phyloP scores from a whole-genome alignment of 2,329 filamentous ascomycete genomes.

The Cladosporium sp. region DNA sequence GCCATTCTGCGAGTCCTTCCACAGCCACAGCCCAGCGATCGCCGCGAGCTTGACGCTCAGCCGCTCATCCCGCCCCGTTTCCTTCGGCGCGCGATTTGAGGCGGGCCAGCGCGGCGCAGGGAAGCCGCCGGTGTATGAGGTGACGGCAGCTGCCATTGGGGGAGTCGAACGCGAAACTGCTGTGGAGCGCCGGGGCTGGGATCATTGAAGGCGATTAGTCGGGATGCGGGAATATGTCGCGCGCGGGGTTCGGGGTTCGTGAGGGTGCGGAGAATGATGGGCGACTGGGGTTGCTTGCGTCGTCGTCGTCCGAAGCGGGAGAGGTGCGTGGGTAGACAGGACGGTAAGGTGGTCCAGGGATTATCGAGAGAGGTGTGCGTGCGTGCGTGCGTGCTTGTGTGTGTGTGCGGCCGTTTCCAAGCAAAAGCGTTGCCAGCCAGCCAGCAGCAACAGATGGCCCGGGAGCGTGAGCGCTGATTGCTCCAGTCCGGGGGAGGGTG shows the following conservation, averaged over 20 bases:
- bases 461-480: constrained; percentile 5
- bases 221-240: not conserved
- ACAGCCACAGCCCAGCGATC: constrained; percentile 19
- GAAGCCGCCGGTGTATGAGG: constrained; percentile 33
- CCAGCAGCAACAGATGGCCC: not conserved
- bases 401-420: not conserved
- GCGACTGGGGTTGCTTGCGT: no score
- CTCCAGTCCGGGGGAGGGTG: constrained; percentile 3
- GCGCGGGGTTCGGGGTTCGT: not conserved
- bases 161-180: constrained; percentile 20
- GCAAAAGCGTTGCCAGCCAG: not conserved
- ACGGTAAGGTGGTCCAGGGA: not conserved
- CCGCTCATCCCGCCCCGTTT: not conserved
- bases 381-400: no score
- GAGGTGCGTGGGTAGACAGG: not conserved
- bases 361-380: no score
- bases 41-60: not conserved
- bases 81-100: constrained; percentile 24
- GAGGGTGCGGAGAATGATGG: not conserved
- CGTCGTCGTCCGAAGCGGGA: not conserved
- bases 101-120: constrained; percentile 40
- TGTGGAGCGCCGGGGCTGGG: constrained; percentile 23
- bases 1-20: constrained; percentile 14
- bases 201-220: constrained; percentile 29
- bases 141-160: constrained; percentile 43